Base-by-base conservation (phyloP, 495 filamentous ascomycete species). In the Aspergillus biplanus region DNA sequence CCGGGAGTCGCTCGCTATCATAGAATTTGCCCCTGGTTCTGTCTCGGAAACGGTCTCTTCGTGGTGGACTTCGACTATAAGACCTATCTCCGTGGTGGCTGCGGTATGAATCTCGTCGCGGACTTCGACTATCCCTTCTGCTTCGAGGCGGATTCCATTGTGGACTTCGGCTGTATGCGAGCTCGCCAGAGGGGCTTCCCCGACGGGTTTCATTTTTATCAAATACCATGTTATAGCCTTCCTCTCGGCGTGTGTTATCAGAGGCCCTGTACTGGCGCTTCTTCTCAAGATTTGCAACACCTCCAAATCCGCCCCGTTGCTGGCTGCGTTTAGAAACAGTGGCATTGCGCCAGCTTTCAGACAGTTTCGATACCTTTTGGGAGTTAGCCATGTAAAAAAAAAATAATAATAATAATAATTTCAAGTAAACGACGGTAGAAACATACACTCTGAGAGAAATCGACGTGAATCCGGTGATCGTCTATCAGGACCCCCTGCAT, bases 401-500 rank as follows among this genome's bases (percentile, higher is more conserved):
- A 67, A 79, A 70, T 33, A 69, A 55, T 44, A 18, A 55, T 44
- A 18, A 52, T 32, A 15, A 48, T 53, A 27, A 58, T 11, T 6
- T 50, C 31, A 44, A 31, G n/a, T 59, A 16, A 13, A 31, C 32
- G 9, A 11, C 7, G 42, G 58, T 33, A 48, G 33, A 16, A 27
- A 72, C 82, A 65, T 72, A 95, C 95, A 73, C 92, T 97, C 75
- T 99, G 95, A 34, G 93, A 97, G 78, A 99, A 99, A 73, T 99
- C 95, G 54, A 99, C 96, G 73, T 98, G 95, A 59, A 99, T 98
- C 39, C 95, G 90, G 62, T 97, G 93, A 70, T 99, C 95, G 67
- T 99, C 95, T 70, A 98, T 98, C 61, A 99, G 78, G 7, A 97
- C 93, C 6, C 87, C 89, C 72, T 98, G 91, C 95, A 98, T 99